phyloP scores from a whole-genome alignment of 2,329 filamentous ascomycete species.

The Xylaria sp. region DNA sequence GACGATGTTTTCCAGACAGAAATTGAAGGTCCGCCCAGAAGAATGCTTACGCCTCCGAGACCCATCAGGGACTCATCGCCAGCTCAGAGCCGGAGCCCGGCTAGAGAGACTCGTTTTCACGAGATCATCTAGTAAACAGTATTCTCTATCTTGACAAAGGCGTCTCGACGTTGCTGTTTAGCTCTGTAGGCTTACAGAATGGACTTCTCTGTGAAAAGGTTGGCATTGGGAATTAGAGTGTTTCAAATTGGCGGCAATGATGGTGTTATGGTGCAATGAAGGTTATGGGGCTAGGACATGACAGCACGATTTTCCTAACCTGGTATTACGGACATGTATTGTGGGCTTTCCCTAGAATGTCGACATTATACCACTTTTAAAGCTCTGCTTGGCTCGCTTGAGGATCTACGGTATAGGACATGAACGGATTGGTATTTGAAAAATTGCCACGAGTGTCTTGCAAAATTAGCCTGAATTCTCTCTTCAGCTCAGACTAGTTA shows the following conservation, averaged over 20 bases:
- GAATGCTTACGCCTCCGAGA: constrained; percentile 53
- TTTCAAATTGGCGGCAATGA: constrained; percentile 35
- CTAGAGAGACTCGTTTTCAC: constrained; percentile 67
- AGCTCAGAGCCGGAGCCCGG: constrained; percentile 62
- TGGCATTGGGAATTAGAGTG: not conserved
- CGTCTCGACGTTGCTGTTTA: not conserved
- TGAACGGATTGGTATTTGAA: not conserved
- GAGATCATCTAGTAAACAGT: constrained; percentile 60
- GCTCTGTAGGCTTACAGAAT: not conserved
- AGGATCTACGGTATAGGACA: not conserved
- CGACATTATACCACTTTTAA: constrained; percentile 33
- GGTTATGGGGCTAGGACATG: not conserved
- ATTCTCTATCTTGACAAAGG: not conserved
- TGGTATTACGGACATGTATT: not conserved
- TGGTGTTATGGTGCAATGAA: constrained; percentile 5
- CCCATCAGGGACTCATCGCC: constrained; percentile 50
- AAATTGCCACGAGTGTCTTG: not conserved
- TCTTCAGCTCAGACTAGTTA: not conserved
- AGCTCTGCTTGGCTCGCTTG: not conserved
- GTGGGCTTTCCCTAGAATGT: constrained; percentile 19
- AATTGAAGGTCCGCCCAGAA: constrained; percentile 59
- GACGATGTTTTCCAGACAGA: constrained; percentile 53
- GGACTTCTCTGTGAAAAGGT: not conserved
- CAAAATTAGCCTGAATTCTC: not conserved
- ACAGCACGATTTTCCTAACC: not conserved